Conservation (phyloP, 1,139 yeast species). For the Nakaseomyces nivariensis region DNA sequence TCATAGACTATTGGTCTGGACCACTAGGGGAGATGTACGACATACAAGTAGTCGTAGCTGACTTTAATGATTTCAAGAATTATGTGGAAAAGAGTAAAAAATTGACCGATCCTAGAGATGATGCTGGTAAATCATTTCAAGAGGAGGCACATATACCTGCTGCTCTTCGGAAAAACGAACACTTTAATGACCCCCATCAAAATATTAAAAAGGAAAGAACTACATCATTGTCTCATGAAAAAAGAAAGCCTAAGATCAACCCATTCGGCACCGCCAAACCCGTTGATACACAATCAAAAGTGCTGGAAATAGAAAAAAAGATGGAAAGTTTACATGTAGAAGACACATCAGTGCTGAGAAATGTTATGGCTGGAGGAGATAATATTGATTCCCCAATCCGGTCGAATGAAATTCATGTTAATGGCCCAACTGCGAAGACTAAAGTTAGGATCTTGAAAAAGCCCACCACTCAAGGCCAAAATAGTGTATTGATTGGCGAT, state of each 20-base stretch:
- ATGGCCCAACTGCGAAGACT: background rate
- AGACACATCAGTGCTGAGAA: slow-evolving; percentile 51
- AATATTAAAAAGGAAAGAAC: background rate
- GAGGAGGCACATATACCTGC: slow-evolving; percentile 9
- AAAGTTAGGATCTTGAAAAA: background rate
- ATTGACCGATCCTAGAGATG: slow-evolving; percentile 19
- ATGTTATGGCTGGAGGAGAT: slow-evolving; percentile 11
- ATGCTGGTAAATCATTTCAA: slow-evolving; percentile 19
- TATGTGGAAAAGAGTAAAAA: slow-evolving; percentile 20
- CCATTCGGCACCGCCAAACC: slow-evolving; percentile 50
- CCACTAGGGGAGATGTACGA: slow-evolving; percentile 24
- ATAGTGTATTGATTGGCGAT: too few species aligned
- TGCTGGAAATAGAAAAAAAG: slow-evolving; percentile 39
- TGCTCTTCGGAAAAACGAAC: background rate
- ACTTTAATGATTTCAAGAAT: slow-evolving; percentile 26
- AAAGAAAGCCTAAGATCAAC: slow-evolving; percentile 35
- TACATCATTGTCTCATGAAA: background rate
- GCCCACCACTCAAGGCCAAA: background rate
- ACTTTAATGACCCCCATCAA: too few species aligned
- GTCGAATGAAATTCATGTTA: background rate
- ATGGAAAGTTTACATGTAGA: slow-evolving; percentile 37
- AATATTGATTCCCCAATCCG: background rate
- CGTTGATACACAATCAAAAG: slow-evolving; percentile 40
- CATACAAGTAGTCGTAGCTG: slow-evolving; percentile 20
- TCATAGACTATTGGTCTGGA: slow-evolving; percentile 23